Conservation (phyloP, 331 rosid species). For the Pyracantha coccinea region DNA sequence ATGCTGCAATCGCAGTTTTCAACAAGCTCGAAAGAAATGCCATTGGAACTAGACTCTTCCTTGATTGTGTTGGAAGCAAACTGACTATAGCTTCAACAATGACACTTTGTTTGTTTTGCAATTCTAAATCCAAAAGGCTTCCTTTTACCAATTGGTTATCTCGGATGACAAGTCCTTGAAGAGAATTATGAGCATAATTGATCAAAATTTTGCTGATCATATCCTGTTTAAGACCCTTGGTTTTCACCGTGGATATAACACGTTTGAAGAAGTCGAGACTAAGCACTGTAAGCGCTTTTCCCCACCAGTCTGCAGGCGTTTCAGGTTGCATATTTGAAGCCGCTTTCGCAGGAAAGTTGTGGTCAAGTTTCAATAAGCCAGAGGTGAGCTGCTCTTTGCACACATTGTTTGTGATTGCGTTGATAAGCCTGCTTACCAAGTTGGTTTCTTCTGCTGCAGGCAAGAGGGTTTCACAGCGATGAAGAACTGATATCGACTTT, state of each 20-base stretch:
- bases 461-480: conserved; percentile 63
- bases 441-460: conserved; percentile 70
- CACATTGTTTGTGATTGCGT: conserved; percentile 73
- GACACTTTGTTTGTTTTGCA: conserved; percentile 76
- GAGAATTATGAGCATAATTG: conserved; percentile 76
- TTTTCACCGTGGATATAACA: conserved; percentile 64
- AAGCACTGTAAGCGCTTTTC: conserved; percentile 63
- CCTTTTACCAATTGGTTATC: conserved; percentile 51
- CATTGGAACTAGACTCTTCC: conserved; percentile 82
- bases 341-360: conserved; percentile 53
- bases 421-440: conserved; percentile 66
- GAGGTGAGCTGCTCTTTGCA: conserved; percentile 93
- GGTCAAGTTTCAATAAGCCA: conserved; percentile 78
- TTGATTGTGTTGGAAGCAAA: conserved; percentile 79
- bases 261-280: conserved; percentile 75
- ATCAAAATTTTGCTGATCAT: conserved; percentile 80
- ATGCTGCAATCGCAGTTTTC: conserved; percentile 72
- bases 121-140: conserved; percentile 50
- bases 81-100: conserved; percentile 71
- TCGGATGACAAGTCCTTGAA: conserved; percentile 58
- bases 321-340: conserved; percentile 51
- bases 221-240: conserved; percentile 91
- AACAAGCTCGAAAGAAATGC: conserved; percentile 82
- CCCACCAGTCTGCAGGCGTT: conserved; percentile 93
- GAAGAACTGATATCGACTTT: conserved; percentile 68